Evolutionary conservation across 73 alveolate genomes (phyloP).

Genomic region (Tetrahymena elliotti): DNA sequence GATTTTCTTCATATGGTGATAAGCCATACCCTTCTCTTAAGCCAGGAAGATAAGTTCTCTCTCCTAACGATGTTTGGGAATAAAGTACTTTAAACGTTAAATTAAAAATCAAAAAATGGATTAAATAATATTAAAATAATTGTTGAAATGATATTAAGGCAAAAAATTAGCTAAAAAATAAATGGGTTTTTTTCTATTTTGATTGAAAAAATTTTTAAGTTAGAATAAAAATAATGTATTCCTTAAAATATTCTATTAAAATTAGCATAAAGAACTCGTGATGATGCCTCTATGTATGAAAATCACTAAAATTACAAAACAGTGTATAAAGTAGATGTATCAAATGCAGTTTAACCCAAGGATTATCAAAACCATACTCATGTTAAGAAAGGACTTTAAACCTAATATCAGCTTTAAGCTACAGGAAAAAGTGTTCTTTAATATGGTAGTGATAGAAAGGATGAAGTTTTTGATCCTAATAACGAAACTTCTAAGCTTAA

Average conservation of each 20-base stretch:
- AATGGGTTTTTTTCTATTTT: no score
- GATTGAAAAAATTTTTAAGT: no score
- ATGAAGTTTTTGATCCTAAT: background rate
- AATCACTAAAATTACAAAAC: slow-evolving; percentile 12
- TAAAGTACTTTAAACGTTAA: slow-evolving; percentile 2
- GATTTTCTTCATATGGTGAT: slow-evolving; percentile 40
- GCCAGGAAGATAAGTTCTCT: slow-evolving; percentile 29
- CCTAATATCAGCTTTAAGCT: background rate
- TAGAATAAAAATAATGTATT: no score
- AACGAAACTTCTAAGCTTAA: slow-evolving; percentile 14
- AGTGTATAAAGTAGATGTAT: background rate
- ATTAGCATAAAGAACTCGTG: background rate
- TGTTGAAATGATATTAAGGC: background rate
- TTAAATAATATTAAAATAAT: background rate
- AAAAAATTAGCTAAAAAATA: background rate
- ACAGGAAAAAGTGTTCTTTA: slow-evolving; percentile 30
- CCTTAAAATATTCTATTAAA: background rate
- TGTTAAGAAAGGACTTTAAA: slow-evolving; percentile 13
- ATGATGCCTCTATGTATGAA: background rate
- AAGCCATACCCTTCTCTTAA: slow-evolving; percentile 32
- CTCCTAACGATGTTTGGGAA: slow-evolving; percentile 30
- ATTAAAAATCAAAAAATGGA: slow-evolving; percentile 1
- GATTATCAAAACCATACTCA: slow-evolving; percentile 5
- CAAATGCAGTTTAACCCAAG: slow-evolving; percentile 5
- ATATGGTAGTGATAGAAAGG: background rate